Evolutionary conservation across 805 yeast genomes (phyloP), one percentile per base, ranked within the genome.

Genomic region (Metschnikowia rubicola): DNA sequence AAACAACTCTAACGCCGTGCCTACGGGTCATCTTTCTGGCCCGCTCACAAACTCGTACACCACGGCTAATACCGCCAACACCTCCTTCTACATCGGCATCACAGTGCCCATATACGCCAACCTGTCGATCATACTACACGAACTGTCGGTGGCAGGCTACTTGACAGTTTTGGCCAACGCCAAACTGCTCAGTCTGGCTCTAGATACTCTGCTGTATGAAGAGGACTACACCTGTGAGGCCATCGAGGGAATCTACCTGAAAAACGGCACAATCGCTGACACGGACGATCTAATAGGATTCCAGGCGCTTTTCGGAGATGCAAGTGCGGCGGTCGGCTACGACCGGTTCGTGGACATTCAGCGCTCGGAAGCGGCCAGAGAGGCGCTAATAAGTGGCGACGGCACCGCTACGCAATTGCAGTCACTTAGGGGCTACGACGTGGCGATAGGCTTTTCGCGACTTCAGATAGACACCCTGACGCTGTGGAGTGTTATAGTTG

Each of bases 101-200:
- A 86, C 96, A 0, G 55, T 88, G 4, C 94, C 96, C 0, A 77
- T 90, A 3, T 83, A 75, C 56, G 78, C 88, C 13, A 84, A 86
- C 54, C 74, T 83, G n/a, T 84, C 95, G 2, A 83, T 87, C 19
- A 66, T 83, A 37, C 30, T 66, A 7, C 66, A 74, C n/a, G 69
- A 74, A 12, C 81, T 85, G 4, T 73, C 77, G 19, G 69, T 87
- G 7, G 76, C 83, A 2, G 96, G 96, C 0, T 90, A 81, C 62
- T 56, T 89, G 35, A 78, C 94, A 0, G 78, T 87, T 9, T 44
- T 73, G 9, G 66, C 71, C n/a, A 62, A 53, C 45, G 73, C 74
- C 2, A 50, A 54, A 13, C 61, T 58, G 40, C 61, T 72, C 40
- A 68, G 63, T 41, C 37, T 35, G 11, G 68, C 75, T 1, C 46